Evolutionary conservation across 2,329 filamentous ascomycete species (phyloP).

Genomic region (Calonectria pteridis): DNA sequence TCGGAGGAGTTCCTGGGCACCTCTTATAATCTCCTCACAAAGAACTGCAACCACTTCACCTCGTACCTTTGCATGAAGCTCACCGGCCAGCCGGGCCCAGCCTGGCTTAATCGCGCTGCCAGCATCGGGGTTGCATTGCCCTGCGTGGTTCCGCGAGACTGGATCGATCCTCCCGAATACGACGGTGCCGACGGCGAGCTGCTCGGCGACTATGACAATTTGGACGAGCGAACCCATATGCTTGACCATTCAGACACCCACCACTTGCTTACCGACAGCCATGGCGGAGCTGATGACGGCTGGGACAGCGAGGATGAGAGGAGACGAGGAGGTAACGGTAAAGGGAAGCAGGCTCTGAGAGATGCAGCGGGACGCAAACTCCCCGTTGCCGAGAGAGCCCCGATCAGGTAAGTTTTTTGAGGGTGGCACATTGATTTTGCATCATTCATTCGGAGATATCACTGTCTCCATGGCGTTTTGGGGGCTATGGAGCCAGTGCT

Average conservation of each 20-base stretch:
- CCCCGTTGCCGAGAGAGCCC: conserved; percentile 66
- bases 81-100: conserved; percentile 76
- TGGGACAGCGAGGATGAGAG: conserved; percentile 63
- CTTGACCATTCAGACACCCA: conserved; percentile 55
- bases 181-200: conserved; percentile 79
- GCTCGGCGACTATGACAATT: conserved; percentile 66
- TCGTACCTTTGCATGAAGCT: conserved; percentile 80
- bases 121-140: conserved; percentile 84
- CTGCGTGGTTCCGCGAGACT: conserved; percentile 85
- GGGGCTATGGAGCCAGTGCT: conserved; percentile 32
- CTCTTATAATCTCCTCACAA: conserved; percentile 83
- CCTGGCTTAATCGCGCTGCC: conserved; percentile 87
- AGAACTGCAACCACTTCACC: conserved; percentile 93
- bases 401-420: conserved; percentile 41
- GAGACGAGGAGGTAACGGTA: conserved; percentile 54
- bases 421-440: background rate
- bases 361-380: conserved; percentile 65
- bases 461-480: conserved; percentile 38
- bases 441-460: background rate
- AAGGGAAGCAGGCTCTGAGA: conserved; percentile 59
- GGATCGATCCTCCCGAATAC: conserved; percentile 83
- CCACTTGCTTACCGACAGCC: conserved; percentile 47
- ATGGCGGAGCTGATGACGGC: conserved; percentile 45
- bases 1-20: conserved; percentile 81
- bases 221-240: conserved; percentile 71